Evolutionary conservation across 2,329 filamentous ascomycete species (phyloP), one percentile per base, ranked within the genome.

Genomic region (Hirsutella rhossiliensis): DNA sequence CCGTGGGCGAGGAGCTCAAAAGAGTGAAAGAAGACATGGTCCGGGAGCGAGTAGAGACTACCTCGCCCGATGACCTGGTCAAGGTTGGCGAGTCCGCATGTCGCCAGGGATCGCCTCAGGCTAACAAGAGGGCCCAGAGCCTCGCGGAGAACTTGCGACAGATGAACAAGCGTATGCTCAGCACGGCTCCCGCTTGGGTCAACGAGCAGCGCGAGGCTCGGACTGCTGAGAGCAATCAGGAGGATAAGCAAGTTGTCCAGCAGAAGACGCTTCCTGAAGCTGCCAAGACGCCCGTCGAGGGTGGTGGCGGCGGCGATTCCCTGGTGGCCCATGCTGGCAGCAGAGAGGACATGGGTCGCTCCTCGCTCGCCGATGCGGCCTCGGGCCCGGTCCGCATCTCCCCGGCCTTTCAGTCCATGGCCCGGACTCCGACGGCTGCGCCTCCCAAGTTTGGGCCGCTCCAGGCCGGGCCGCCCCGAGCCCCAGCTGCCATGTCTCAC

Each of bases 391-490:
- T 36, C 19, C 41, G 32, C 2, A 18, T 56, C 13, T 32, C 47
- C 3, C 53, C 58, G 3, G 49, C 47, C 40, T 58, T 59, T 23
- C 61, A 61, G 32, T 44, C 48, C 11, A 45, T 41, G 11, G 38
- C 38, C 20, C 52, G 56, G 1, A 34, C 50, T 9, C 30, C 47
- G 13, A 45, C 50, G n/a, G 45, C 43, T 11, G 54, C 49, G 1
- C 53, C 60, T 29, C 52, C 60, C 11, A 57, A 56, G 43, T 62
- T 61, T 40, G 59, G 60, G 1, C 58, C 59, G 7, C 49, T 59
- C 8, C 52, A 55, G 5, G 52, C 51, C 5, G 52, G 54, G 2
- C 57, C 58, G 8, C 52, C 59, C 20, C 57, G 61, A 4, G 51
- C 55, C 2, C 49, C 54, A 0, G 56, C 60, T 4, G 46, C 52